Evolutionary conservation across 129 eudicot species (phyloP).

Genomic region (Lonicera japonica): DNA sequence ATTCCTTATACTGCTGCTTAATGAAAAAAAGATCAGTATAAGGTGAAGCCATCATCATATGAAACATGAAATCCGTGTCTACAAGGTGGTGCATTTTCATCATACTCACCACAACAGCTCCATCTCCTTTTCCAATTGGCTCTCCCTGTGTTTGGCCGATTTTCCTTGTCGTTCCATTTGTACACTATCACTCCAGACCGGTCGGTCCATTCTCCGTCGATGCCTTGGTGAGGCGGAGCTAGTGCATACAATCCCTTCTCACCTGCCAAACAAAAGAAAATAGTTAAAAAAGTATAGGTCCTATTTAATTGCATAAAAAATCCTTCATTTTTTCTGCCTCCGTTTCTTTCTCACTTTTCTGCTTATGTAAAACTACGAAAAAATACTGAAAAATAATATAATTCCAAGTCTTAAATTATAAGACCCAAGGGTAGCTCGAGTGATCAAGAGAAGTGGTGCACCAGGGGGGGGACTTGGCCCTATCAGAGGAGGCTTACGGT

Average conservation of each 20-base stretch:
- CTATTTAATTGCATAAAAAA: too few relatives aligned
- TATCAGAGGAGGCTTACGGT: too few relatives aligned
- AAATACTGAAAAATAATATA: too few relatives aligned
- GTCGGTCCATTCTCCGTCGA: slow-evolving; percentile 77
- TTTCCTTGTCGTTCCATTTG: slow-evolving; percentile 62
- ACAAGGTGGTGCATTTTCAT: slow-evolving; percentile 67
- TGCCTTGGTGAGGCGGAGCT: slow-evolving; percentile 80
- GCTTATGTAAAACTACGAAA: too few relatives aligned
- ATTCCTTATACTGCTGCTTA: too few relatives aligned
- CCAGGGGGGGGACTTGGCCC: too few relatives aligned
- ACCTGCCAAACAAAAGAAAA: slow-evolving; percentile 25
- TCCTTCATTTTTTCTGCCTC: too few relatives aligned
- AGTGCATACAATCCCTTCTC: slow-evolving; percentile 62
- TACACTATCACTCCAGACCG: slow-evolving; percentile 62
- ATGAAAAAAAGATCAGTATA: slow-evolving; percentile 5
- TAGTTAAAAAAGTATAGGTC: too few relatives aligned
- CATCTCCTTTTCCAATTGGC: slow-evolving; percentile 75
- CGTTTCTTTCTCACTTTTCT: too few relatives aligned
- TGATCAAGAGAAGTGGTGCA: too few relatives aligned
- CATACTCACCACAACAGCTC: slow-evolving; percentile 79
- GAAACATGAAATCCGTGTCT: slow-evolving; percentile 72
- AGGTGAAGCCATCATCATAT: slow-evolving; percentile 73
- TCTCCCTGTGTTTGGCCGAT: slow-evolving; percentile 69
- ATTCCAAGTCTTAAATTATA: too few relatives aligned
- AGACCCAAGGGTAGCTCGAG: too few relatives aligned